Evolutionary conservation across 2,329 filamentous ascomycete species (phyloP).

Genomic region (Trichoderma breve): DNA sequence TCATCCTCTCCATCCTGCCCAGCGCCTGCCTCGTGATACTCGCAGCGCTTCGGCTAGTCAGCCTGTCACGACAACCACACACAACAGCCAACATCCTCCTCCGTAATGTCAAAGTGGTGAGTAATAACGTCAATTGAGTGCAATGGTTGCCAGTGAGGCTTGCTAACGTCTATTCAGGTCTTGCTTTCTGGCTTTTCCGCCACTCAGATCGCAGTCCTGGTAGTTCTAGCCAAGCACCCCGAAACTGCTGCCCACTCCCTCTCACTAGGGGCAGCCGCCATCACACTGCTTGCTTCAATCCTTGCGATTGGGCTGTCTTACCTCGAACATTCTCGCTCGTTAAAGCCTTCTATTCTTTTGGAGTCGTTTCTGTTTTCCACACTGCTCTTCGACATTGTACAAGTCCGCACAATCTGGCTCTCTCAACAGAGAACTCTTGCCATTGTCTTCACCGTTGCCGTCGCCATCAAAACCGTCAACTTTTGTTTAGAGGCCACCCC

Average conservation of each 20-base stretch:
- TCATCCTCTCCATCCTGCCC: conserved; percentile 17
- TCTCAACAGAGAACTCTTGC: no score
- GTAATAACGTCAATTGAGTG: background rate
- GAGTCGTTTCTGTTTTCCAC: background rate
- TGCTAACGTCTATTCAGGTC: no score
- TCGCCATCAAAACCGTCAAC: no score
- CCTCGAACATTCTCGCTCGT: background rate
- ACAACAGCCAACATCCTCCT: background rate
- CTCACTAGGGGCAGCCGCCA: background rate
- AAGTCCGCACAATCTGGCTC: no score
- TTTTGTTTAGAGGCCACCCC: no score
- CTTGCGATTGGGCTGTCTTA: background rate
- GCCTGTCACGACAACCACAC: background rate
- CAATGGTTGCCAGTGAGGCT: no score
- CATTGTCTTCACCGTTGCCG: no score
- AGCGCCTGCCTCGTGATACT: conserved; percentile 13
- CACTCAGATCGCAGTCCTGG: background rate
- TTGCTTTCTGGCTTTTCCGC: no score
- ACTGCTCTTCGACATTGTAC: no score
- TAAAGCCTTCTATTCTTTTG: conserved; percentile 2
- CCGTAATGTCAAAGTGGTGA: background rate
- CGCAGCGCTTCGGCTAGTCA: conserved; percentile 13
- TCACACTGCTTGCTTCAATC: background rate
- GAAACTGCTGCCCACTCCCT: background rate
- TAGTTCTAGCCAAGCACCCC: background rate